phyloP scores from a whole-genome alignment of 495 filamentous ascomycete species.

The Penicillium nucicola region DNA sequence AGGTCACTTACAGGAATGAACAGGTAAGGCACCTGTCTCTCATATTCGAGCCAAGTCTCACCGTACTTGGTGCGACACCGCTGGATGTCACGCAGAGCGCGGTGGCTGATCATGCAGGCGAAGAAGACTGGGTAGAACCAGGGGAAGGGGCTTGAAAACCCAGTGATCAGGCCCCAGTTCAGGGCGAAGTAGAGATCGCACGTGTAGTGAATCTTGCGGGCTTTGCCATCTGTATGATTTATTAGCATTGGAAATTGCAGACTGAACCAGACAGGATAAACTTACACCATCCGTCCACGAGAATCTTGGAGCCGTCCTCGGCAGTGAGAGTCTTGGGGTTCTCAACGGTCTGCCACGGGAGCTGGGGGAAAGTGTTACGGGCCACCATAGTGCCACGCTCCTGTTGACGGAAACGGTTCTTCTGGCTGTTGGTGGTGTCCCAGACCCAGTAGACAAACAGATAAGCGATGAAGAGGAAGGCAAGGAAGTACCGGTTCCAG shows the following conservation, averaged over 20 bases:
- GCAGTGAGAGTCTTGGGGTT: constrained; percentile 88
- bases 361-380: constrained; percentile 87
- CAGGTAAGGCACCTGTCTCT: constrained; percentile 81
- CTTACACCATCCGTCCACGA: constrained; percentile 88
- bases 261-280: constrained; percentile 10
- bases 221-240: constrained; percentile 58
- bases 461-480: constrained; percentile 65
- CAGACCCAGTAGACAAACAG: constrained; percentile 89
- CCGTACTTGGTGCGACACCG: constrained; percentile 88
- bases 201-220: constrained; percentile 93
- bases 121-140: constrained; percentile 99
- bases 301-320: constrained; percentile 71
- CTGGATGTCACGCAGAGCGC: constrained; percentile 79
- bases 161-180: constrained; percentile 63
- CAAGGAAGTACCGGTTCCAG: constrained; percentile 68
- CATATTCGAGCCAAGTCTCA: constrained; percentile 87
- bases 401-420: constrained; percentile 85
- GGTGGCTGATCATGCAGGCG: constrained; percentile 84
- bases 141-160: constrained; percentile 79
- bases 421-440: constrained; percentile 90
- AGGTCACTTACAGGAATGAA: constrained; percentile 92
- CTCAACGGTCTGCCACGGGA: constrained; percentile 82
- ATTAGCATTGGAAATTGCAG: constrained; percentile 5
- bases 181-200: constrained; percentile 80
- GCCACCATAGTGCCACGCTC: constrained; percentile 70